These are phyloP conservation scores for Wickerhamiella shivajii DNA, from an alignment of 805 yeast species.

Conservation along the genomic window DNA sequence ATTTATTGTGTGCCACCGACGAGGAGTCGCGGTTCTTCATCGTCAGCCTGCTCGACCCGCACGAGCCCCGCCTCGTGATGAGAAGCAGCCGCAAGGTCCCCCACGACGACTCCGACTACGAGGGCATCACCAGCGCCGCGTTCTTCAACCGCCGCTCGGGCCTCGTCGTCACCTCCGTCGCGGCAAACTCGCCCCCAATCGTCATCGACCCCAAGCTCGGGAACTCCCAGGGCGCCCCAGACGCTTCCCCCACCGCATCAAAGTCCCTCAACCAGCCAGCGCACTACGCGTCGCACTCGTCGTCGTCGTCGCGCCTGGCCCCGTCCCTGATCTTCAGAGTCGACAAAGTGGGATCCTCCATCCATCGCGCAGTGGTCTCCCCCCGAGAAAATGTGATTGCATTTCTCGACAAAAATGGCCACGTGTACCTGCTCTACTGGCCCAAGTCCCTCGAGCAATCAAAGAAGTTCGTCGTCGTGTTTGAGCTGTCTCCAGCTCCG, in stretches of 20 bases:
- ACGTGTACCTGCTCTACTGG: constrained; percentile 51
- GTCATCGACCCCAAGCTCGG: constrained; percentile 46
- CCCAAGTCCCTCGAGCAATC: constrained; percentile 29
- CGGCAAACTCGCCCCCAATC: constrained; percentile 52
- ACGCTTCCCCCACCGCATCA: constrained; percentile 8
- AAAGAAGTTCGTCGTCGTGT: constrained; percentile 49
- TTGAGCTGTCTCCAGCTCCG: constrained; percentile 65
- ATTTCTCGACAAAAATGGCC: constrained; percentile 64
- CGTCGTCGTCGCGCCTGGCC: constrained; percentile 33
- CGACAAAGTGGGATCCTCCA: constrained; percentile 67
- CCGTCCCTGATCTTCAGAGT: constrained; percentile 48
- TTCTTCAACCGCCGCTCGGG: constrained; percentile 50
- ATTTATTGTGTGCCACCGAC: constrained; percentile 60
- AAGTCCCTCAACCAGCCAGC: background rate
- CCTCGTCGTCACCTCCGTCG: constrained; percentile 40
- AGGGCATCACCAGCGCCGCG: constrained; percentile 72
- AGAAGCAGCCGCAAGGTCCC: constrained; percentile 43
- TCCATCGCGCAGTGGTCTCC: constrained; percentile 59
- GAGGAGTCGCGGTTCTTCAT: constrained; percentile 69
- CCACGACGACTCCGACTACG: constrained; percentile 59
- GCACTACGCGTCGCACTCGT: constrained; percentile 10
- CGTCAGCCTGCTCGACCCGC: constrained; percentile 48
- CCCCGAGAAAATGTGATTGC: constrained; percentile 83
- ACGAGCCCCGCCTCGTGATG: constrained; percentile 53
- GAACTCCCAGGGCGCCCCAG: constrained; percentile 2